Conservation (phyloP, 2,329 filamentous ascomycete genomes). For the Diaporthe aspalathi region DNA sequence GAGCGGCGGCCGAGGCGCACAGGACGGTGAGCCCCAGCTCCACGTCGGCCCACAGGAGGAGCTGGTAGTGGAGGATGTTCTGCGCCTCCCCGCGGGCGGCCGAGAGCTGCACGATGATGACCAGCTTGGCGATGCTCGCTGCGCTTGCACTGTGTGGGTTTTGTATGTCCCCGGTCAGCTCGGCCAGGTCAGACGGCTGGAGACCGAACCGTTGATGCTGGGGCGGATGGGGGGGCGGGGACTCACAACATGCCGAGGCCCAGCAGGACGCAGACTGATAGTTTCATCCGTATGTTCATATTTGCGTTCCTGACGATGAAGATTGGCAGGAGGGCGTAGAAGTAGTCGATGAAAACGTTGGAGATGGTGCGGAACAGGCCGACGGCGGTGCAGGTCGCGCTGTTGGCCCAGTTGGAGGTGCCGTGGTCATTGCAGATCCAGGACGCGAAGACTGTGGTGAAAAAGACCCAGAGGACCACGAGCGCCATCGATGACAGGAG, state of each 20-base stretch:
- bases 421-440: constrained; percentile 46
- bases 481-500: constrained; percentile 42
- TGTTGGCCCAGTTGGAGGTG: constrained; percentile 47
- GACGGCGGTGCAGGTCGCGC: constrained; percentile 44
- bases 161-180: too few species aligned
- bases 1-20: constrained; percentile 46
- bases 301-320: constrained; percentile 46
- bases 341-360: constrained; percentile 51
- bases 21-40: constrained; percentile 41
- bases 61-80: constrained; percentile 45
- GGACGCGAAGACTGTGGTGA: constrained; percentile 46
- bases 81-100: constrained; percentile 39
- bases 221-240: too few species aligned
- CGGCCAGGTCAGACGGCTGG: too few species aligned
- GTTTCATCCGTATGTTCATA: constrained; percentile 45
- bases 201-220: too few species aligned
- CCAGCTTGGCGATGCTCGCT: constrained; percentile 50
- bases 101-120: constrained; percentile 46
- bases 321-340: constrained; percentile 48
- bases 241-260: constrained; percentile 50
- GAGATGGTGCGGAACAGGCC: constrained; percentile 49
- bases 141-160: constrained; percentile 45
- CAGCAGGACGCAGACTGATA: constrained; percentile 46
- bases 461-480: constrained; percentile 31
- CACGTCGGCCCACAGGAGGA: constrained; percentile 49